phyloP scores from a whole-genome alignment of 2,329 filamentous ascomycete genomes.

The Cytospora piceicola region DNA sequence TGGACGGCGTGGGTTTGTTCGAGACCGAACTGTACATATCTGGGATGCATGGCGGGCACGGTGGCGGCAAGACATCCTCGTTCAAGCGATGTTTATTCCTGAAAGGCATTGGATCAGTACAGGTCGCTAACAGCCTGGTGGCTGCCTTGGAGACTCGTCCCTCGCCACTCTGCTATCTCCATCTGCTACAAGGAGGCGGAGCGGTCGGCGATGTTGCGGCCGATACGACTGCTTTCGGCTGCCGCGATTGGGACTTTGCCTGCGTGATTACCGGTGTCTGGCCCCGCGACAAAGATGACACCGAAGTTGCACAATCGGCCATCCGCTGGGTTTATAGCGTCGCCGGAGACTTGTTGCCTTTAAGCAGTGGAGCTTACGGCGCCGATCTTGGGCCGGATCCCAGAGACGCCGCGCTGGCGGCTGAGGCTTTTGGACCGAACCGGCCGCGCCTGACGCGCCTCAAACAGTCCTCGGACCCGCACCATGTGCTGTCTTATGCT shows the following conservation, averaged over 20 bases:
- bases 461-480: constrained; percentile 54
- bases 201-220: constrained; percentile 49
- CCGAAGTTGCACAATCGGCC: constrained; percentile 42
- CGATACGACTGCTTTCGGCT: constrained; percentile 62
- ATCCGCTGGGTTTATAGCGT: constrained; percentile 62
- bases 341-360: constrained; percentile 50
- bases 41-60: constrained; percentile 61
- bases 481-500: constrained; percentile 55
- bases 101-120: constrained; percentile 46
- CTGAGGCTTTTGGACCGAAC: constrained; percentile 62
- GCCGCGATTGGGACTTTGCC: constrained; percentile 66
- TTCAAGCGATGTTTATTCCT: constrained; percentile 69
- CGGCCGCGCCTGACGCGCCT: constrained; percentile 51
- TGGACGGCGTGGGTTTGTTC: constrained; percentile 58
- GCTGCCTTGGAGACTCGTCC: constrained; percentile 53
- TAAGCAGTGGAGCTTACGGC: constrained; percentile 57
- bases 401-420: constrained; percentile 55
- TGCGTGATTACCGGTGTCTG: constrained; percentile 68
- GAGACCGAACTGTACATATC: constrained; percentile 65
- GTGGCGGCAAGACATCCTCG: constrained; percentile 61
- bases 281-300: constrained; percentile 56
- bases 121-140: constrained; percentile 45
- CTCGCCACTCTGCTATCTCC: constrained; percentile 61
- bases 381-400: constrained; percentile 68
- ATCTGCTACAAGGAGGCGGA: constrained; percentile 64